A percentile compares a stretch with the other conserved stretches of the same genome.
Evolutionary conservation across 1,284 basidiomycete genomes (phyloP).

Genomic region (Boletus smithii): DNA sequence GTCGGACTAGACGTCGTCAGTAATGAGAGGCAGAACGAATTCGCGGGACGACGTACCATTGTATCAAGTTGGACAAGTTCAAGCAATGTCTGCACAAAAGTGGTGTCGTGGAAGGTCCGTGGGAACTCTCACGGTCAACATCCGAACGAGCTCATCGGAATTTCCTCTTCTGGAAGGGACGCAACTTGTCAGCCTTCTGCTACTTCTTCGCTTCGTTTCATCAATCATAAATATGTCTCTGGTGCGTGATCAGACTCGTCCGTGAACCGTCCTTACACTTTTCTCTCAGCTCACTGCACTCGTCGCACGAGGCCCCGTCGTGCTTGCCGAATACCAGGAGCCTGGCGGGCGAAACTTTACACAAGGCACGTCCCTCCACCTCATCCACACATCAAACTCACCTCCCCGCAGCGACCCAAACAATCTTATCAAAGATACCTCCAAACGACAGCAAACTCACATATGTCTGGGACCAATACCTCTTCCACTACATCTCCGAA

Average conservation of each 20-base stretch:
- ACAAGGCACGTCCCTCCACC: constrained; percentile 51
- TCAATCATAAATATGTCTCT: constrained; percentile 15
- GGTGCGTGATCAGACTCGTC: constrained; percentile 12
- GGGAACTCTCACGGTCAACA: constrained; percentile 17
- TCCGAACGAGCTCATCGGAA: constrained; percentile 9
- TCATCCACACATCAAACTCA: constrained; percentile 5
- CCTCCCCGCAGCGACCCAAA: constrained; percentile 67
- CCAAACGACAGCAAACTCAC: constrained; percentile 93
- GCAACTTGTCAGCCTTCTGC: neutral
- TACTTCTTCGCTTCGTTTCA: neutral
- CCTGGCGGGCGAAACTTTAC: constrained; percentile 77
- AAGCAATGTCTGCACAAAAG: neutral
- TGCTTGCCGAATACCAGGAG: constrained; percentile 80
- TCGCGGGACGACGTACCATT: neutral
- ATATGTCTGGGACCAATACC: constrained; percentile 93
- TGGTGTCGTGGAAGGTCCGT: constrained; percentile 29
- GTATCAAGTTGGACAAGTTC: constrained; percentile 10
- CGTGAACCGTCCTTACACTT: neutral
- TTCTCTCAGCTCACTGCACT: constrained; percentile 73
- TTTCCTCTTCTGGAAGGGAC: constrained; percentile 15
- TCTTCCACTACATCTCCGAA: constrained; percentile 94
- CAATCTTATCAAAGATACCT: constrained; percentile 92
- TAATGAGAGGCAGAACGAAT: neutral
- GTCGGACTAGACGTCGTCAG: constrained; percentile 49
- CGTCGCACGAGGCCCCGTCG: constrained; percentile 73